phyloP scores from a whole-genome alignment of 1,284 basidiomycete species.

The Pseudozyma hubeiensis region DNA sequence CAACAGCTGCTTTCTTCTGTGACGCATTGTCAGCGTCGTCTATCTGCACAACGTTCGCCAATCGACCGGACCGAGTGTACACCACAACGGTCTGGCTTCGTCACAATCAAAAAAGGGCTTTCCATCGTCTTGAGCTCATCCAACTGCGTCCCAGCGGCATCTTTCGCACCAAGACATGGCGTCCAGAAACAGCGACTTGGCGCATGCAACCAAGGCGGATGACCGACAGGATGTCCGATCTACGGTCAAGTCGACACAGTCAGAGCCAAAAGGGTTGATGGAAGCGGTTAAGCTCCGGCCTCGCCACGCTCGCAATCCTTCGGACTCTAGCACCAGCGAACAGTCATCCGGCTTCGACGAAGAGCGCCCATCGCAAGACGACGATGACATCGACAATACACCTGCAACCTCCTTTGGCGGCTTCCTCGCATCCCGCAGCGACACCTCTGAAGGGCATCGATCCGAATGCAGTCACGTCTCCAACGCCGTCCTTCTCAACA shows the following conservation, averaged over 20 bases:
- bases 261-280: constrained; percentile 12
- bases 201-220: background rate
- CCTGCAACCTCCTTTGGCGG: constrained; percentile 45
- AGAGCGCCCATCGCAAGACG: constrained; percentile 40
- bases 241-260: background rate
- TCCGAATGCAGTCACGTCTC: constrained; percentile 33
- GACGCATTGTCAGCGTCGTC: background rate
- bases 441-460: constrained; percentile 21
- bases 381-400: constrained; percentile 46
- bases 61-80: too few relatives aligned
- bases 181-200: constrained; percentile 1
- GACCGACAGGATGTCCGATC: background rate
- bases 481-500: constrained; percentile 20
- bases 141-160: too few relatives aligned
- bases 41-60: constrained; percentile 5
- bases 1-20: background rate
- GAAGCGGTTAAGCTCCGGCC: constrained; percentile 34
- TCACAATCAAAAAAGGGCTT: too few relatives aligned
- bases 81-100: too few relatives aligned
- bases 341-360: constrained; percentile 40
- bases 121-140: too few relatives aligned
- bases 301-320: constrained; percentile 21
- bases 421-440: constrained; percentile 27
- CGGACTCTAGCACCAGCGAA: constrained; percentile 29
- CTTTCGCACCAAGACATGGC: constrained; percentile 9